Conservation (phyloP, 768 basidiomycete species). For the Artomyces pyxidatus region DNA sequence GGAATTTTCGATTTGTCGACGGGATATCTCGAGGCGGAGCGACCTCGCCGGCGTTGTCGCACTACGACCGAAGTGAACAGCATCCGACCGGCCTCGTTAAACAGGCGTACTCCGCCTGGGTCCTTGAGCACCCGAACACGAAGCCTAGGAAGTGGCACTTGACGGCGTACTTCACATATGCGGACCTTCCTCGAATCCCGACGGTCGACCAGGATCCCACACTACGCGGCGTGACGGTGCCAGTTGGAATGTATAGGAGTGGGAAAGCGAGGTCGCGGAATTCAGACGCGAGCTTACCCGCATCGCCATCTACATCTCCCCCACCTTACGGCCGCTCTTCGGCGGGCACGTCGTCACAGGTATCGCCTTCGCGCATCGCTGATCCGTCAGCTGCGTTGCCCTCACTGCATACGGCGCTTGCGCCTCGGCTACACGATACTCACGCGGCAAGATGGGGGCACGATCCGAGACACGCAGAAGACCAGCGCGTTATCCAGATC, state of each 20-base stretch:
- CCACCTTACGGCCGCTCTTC: conserved; percentile 17
- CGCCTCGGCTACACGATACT: conserved; percentile 21
- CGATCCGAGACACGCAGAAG: conserved; percentile 41
- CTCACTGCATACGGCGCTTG: conserved; percentile 33
- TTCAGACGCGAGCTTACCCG: conserved; percentile 24
- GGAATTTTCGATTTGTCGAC: conserved; percentile 42
- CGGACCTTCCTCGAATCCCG: conserved; percentile 29
- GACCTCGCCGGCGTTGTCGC: conserved; percentile 46
- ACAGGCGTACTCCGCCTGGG: conserved; percentile 66
- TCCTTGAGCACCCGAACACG: conserved; percentile 34
- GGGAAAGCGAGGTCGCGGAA: conserved; percentile 32
- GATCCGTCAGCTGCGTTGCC: conserved; percentile 28
- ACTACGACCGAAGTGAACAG: conserved; percentile 46
- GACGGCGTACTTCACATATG: conserved; percentile 38
- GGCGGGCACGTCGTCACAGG: conserved; percentile 14
- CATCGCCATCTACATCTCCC: conserved; percentile 19
- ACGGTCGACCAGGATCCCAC: conserved; percentile 31
- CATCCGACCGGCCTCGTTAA: conserved; percentile 55
- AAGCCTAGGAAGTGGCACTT: conserved; percentile 60
- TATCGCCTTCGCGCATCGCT: conserved; percentile 10
- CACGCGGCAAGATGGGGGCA: conserved; percentile 21
- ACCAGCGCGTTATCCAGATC: conserved; percentile 54
- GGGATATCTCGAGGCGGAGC: conserved; percentile 41
- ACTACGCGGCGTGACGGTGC: conserved; percentile 28
- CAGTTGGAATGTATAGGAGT: conserved; percentile 32